Conservation (phyloP, 371 early-diverging fungal genomes). For the Mucor mucedo region DNA sequence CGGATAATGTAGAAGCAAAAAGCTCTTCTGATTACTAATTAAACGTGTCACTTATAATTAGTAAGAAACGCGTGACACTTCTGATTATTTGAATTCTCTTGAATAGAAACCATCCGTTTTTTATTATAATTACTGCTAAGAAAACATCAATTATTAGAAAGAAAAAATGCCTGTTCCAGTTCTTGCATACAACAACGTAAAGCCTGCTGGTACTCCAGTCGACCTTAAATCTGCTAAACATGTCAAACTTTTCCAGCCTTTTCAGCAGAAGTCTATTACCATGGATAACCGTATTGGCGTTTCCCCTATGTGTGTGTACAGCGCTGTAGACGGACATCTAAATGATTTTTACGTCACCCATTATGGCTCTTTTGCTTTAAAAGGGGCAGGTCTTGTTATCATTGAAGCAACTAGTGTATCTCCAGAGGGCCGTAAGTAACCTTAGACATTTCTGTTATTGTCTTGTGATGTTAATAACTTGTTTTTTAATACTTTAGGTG, state of each 20-base stretch:
- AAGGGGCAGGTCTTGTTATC: constrained; percentile 76
- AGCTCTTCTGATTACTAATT: no score
- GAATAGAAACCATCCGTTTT: no score
- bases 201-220: constrained; percentile 28
- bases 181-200: constrained; percentile 7
- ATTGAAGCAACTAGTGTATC: constrained; percentile 82
- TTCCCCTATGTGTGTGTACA: constrained; percentile 80
- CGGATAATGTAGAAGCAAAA: no score
- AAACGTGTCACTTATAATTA: no score
- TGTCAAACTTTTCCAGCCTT: constrained; percentile 66
- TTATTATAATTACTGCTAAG: no score
- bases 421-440: constrained; percentile 64
- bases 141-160: no score
- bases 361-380: constrained; percentile 71
- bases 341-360: constrained; percentile 69
- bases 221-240: constrained; percentile 18
- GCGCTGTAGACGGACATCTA: constrained; percentile 24
- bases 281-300: constrained; percentile 80
- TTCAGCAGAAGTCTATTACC: constrained; percentile 49
- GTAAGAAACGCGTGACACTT: no score
- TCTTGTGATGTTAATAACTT: not conserved
- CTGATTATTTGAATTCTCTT: not conserved
- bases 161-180: constrained; percentile 8
- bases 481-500: constrained; percentile 19
- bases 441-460: no score